Evolutionary conservation across 192 early-diverging fungal species (phyloP).

Genomic region (Linnemannia hyalina): DNA sequence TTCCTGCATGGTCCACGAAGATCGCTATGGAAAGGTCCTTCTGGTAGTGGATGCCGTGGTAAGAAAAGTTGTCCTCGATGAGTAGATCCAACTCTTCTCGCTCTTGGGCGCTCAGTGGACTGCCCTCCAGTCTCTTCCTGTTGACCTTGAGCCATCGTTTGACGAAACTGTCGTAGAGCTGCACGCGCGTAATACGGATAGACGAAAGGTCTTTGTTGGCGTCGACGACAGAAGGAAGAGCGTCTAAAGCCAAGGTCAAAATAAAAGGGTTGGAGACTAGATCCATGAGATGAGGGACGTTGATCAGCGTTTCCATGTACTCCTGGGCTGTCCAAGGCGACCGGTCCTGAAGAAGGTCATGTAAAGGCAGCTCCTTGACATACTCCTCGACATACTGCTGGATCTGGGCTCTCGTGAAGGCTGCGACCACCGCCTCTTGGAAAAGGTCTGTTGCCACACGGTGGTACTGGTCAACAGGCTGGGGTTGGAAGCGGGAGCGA

Average conservation of each 20-base stretch:
- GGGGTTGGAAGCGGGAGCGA: not conserved
- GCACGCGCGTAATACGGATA: not conserved
- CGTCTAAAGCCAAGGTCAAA: not conserved
- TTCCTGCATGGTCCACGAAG: not conserved
- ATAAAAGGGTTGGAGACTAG: conserved; percentile 1
- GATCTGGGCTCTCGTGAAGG: not conserved
- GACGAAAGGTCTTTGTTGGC: not conserved
- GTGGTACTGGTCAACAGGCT: no score
- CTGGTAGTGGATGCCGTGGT: not conserved
- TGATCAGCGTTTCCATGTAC: not conserved
- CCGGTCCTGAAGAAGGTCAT: not conserved
- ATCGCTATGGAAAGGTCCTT: not conserved
- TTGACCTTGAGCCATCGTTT: not conserved
- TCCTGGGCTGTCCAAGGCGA: not conserved
- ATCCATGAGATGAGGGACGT: not conserved
- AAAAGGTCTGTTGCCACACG: not conserved
- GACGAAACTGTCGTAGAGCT: not conserved
- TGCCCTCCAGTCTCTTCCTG: not conserved
- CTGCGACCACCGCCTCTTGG: not conserved
- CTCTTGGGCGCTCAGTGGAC: no score
- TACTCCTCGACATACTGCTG: not conserved
- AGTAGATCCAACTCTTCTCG: not conserved
- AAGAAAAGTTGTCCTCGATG: not conserved
- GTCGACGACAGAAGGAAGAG: not conserved
- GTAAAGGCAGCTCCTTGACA: not conserved